These are phyloP conservation scores for Hypoxylon sp. DNA, from an alignment of 2,329 filamentous ascomycete species.

Conservation along the genomic window DNA sequence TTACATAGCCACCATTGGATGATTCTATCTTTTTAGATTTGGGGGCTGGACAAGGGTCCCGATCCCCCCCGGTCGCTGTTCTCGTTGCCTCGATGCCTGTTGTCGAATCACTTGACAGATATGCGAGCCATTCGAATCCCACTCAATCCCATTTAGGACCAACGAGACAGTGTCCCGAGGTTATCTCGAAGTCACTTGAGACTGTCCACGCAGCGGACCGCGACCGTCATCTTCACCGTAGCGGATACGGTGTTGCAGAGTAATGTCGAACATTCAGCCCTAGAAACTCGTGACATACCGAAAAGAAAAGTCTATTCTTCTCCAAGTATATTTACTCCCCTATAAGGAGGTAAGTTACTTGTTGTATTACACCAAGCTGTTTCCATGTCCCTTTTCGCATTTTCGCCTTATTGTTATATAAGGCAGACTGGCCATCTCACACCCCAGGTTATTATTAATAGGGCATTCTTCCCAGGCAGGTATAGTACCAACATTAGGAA, in stretches of 20 bases:
- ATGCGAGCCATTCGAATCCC: constrained; percentile 26
- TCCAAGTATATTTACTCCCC: constrained; percentile 24
- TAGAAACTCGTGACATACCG: constrained; percentile 39
- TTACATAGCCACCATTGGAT: constrained; percentile 39
- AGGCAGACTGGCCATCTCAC: constrained; percentile 23
- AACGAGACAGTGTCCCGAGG: constrained; percentile 30
- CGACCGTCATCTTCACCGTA: constrained; percentile 22
- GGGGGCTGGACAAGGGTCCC: constrained; percentile 26
- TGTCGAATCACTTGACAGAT: constrained; percentile 42
- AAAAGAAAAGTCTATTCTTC: constrained; percentile 27
- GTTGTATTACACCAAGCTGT: constrained; percentile 18
- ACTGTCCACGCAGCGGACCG: constrained; percentile 39
- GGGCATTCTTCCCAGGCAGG: constrained; percentile 35
- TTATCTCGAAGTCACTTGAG: constrained; percentile 30
- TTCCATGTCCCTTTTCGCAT: constrained; percentile 6
- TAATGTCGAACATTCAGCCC: constrained; percentile 39
- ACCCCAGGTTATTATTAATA: constrained; percentile 35
- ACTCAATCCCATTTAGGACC: constrained; percentile 18
- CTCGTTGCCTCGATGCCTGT: constrained; percentile 23
- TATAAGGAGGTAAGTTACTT: constrained; percentile 19
- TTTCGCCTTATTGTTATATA: constrained; percentile 24
- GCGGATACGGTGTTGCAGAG: constrained; percentile 33
- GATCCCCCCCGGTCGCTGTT: constrained; percentile 13
- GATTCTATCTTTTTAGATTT: constrained; percentile 14
- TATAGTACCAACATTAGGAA: constrained; percentile 27